Base-by-base conservation (phyloP, 371 early-diverging fungal species). In the Mucor saturninus region DNA sequence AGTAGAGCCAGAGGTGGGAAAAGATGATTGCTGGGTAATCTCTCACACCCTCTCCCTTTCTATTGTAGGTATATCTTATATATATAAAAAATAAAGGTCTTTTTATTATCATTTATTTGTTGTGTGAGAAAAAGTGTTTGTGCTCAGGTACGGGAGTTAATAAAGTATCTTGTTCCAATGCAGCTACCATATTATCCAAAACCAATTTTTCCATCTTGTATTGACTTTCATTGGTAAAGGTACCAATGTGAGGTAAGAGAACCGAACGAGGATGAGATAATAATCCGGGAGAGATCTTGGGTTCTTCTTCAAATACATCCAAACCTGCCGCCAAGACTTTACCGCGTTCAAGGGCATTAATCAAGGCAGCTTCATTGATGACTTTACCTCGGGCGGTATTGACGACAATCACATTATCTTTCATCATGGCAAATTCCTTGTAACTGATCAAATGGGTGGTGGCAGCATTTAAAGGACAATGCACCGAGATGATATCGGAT, bases 301-400 rank as follows among this genome's bases (percentile, higher is more conserved):
- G 81, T 40, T 81, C 81, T 29, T 82, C 79, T 72, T 85, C 84
- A 79, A 79, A 87, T 2, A 87, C 88, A 62, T 87, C 88, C 32
- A 85, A 61, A 6, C 86, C 88, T n/a, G 76, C 85, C 13, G 84
- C 72, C 4, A 74, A 62, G 2, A 87, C 71, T 31, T 87, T 80
- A 14, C 88, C 86, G 5, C 77, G 67, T 45, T 83, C 84, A 11
- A 88, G 54, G 5, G 81, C 86, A 28, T 77, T 63, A 14, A 85
- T 83, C 3, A 88, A 50, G 0, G 84, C 85, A 8, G 69, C 63
- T 57, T 85, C 86, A 59, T 84, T 66, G 26, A 88, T 77, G 0
- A 88, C 83, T 32, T 83, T 80, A 1, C 88, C 88, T 13, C 88
- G 81, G 5, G 88, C 77, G 0, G 88, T 88, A 59, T 88, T 88